Percentiles rank a stretch among this genome's conserved stretches.
These are phyloP conservation scores for Wickerhamiella pararugosa DNA, from an alignment of 1,139 yeast genomes.

Conservation along the genomic window DNA sequence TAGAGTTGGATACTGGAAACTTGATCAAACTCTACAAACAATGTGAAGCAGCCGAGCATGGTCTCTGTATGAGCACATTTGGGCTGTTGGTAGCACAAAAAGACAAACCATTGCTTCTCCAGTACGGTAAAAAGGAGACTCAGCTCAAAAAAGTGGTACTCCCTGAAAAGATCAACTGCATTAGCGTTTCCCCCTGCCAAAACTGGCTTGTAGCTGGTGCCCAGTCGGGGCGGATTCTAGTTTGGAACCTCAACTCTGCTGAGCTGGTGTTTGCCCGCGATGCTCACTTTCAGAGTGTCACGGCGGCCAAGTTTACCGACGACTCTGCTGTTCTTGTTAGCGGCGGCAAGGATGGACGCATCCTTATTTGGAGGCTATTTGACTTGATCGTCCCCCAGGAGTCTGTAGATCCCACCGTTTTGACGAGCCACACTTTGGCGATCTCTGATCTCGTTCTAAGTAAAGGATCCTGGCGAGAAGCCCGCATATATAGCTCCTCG, in stretches of 20 bases:
- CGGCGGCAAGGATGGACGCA: slow-evolving; percentile 72
- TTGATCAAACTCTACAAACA: slow-evolving; percentile 12
- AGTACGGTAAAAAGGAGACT: slow-evolving; percentile 64
- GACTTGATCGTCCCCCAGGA: slow-evolving; percentile 37
- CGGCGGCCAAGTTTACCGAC: slow-evolving; percentile 39
- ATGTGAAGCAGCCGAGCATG: slow-evolving; percentile 10
- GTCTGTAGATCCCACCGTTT: slow-evolving; percentile 30
- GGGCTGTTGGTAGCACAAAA: slow-evolving; percentile 32
- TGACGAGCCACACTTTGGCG: slow-evolving; percentile 66
- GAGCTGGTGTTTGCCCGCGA: slow-evolving; percentile 55
- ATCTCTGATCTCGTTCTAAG: slow-evolving; percentile 48
- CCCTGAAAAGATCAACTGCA: slow-evolving; percentile 60
- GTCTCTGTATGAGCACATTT: background rate
- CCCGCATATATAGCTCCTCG: slow-evolving; percentile 58
- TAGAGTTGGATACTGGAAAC: slow-evolving; percentile 13
- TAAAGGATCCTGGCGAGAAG: slow-evolving; percentile 39
- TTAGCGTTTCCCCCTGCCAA: slow-evolving; percentile 35
- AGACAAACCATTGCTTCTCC: slow-evolving; percentile 58
- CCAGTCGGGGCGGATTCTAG: slow-evolving; percentile 52
- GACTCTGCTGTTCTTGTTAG: slow-evolving; percentile 60
- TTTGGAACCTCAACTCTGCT: slow-evolving; percentile 85
- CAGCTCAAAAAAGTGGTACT: slow-evolving; percentile 73
- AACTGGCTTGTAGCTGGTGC: slow-evolving; percentile 57
- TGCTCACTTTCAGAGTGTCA: slow-evolving; percentile 70
- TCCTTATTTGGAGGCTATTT: slow-evolving; percentile 54